Evolutionary conservation across 2,329 filamentous ascomycete genomes (phyloP), one percentile per base, ranked within the genome.

Genomic region (Colletotrichum tamarilloi): DNA sequence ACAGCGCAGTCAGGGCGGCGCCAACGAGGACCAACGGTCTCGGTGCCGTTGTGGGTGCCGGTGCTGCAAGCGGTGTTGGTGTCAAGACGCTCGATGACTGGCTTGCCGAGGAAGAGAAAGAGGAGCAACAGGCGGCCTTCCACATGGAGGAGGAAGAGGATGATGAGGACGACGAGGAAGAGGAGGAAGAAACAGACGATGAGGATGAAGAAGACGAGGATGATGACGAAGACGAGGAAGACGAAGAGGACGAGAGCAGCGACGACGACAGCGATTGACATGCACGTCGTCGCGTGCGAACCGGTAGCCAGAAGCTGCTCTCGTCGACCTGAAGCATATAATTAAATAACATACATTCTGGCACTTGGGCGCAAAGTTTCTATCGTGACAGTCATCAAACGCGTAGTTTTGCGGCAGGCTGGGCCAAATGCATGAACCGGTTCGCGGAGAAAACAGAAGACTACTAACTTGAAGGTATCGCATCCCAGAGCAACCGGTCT

Each of bases 21-120:
- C 82, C 82, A 9, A 82, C 80, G 52, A 89, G 84, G 77, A 82
- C 84, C 16, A 92, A 92, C 78, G 89, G 85, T 1, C 75, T 83
- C 16, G 74, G 78, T 5, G 72, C 62, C 12, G 30, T 49, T 28
- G 69, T 68, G 14, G 67, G 46, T 24, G 60, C 46, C 5, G 66
- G 66, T 32, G 67, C 35, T 28, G 35, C 16, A 30, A 26, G 91
- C 62, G 86, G 83, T 12, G 81, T 87, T 1, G 87, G 88, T 64
- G 90, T 91, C 53, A 98, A 97, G 88, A 94, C 92, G 24, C 84
- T 99, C 75, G 95, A 98, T 84, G 95, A 98, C 81, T 98, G 97
- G 95, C 86, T 98, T 69, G 95, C 92, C 5, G 93, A 95, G 78
- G 91, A 90, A 56, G 90, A 91, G 19, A 89, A 87, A 1, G 89